phyloP scores from a whole-genome alignment of 768 basidiomycete species.

The Phaeolepiota aurea region DNA sequence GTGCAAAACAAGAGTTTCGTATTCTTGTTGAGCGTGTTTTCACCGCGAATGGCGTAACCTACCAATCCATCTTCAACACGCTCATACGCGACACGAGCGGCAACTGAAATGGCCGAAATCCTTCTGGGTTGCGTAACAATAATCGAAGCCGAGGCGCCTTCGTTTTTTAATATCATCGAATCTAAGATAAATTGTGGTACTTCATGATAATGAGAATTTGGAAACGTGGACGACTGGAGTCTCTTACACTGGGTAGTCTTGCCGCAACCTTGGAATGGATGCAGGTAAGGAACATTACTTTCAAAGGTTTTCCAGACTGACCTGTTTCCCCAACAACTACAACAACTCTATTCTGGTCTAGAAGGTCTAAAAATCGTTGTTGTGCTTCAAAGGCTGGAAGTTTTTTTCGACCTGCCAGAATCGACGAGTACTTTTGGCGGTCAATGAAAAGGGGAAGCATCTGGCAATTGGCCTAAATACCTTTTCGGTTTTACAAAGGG shows the following conservation, averaged over 20 bases:
- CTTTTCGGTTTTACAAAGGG: conserved; percentile 28
- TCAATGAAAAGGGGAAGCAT: not conserved
- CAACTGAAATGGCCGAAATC: conserved; percentile 83
- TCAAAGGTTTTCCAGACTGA: conserved; percentile 15
- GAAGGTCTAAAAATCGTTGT: conserved; percentile 48
- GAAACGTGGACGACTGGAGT: not conserved
- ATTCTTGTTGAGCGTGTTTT: conserved; percentile 53
- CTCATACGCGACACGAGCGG: conserved; percentile 80
- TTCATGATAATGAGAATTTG: conserved; percentile 14
- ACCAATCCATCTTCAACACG: conserved; percentile 68
- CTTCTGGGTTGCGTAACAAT: conserved; percentile 86
- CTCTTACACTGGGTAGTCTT: conserved; percentile 80
- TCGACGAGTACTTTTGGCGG: conserved; percentile 35
- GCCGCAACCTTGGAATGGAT: conserved; percentile 62
- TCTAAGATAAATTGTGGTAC: conserved; percentile 91
- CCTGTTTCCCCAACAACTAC: conserved; percentile 90
- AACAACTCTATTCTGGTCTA: conserved; percentile 58
- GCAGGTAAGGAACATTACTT: not conserved
- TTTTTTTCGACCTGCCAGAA: conserved; percentile 46
- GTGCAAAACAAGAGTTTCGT: conserved; percentile 88
- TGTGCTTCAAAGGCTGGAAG: conserved; percentile 74
- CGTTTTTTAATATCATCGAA: conserved; percentile 53
- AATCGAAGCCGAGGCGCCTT: conserved; percentile 64
- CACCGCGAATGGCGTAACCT: conserved; percentile 87
- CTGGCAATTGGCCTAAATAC: conserved; percentile 11